These are phyloP conservation scores for Grosmannia huntii DNA, from an alignment of 2,329 filamentous ascomycete species.

Conservation along the genomic window DNA sequence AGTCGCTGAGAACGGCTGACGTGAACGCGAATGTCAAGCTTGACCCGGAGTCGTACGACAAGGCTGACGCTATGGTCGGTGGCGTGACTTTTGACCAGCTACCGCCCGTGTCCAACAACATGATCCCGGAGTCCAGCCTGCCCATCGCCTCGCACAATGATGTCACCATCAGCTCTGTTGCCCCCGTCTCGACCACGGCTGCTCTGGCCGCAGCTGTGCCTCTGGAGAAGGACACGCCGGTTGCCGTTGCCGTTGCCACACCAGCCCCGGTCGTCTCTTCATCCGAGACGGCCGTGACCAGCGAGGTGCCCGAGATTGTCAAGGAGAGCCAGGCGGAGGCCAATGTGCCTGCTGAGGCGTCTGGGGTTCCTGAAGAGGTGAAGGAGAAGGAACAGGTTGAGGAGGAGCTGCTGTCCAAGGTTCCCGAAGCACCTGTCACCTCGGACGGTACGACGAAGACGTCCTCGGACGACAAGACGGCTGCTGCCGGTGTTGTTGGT, in stretches of 20 bases:
- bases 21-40: conserved; percentile 59
- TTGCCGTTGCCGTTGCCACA: conserved; percentile 40
- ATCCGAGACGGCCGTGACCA: background rate
- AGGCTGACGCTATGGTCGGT: conserved; percentile 52
- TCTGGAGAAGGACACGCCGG: conserved; percentile 33
- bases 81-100: conserved; percentile 29
- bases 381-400: conserved; percentile 60
- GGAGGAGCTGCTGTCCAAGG: conserved; percentile 55
- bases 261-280: background rate
- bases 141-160: conserved; percentile 40
- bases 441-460: conserved; percentile 33
- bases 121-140: conserved; percentile 75
- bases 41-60: conserved; percentile 79
- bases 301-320: conserved; percentile 41
- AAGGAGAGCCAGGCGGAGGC: conserved; percentile 61
- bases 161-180: conserved; percentile 38
- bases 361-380: conserved; percentile 51
- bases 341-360: conserved; percentile 52
- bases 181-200: conserved; percentile 51
- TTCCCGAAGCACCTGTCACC: conserved; percentile 45
- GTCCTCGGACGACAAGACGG: background rate
- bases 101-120: conserved; percentile 43
- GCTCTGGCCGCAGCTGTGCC: conserved; percentile 56
- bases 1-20: conserved; percentile 54
- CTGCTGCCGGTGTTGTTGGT: conserved; percentile 3